A percentile compares a stretch with the other conserved stretches of the same genome.
These are phyloP conservation scores for Curvularia sp. DNA, from an alignment of 2,329 filamentous ascomycete genomes.

Conservation along the genomic window DNA sequence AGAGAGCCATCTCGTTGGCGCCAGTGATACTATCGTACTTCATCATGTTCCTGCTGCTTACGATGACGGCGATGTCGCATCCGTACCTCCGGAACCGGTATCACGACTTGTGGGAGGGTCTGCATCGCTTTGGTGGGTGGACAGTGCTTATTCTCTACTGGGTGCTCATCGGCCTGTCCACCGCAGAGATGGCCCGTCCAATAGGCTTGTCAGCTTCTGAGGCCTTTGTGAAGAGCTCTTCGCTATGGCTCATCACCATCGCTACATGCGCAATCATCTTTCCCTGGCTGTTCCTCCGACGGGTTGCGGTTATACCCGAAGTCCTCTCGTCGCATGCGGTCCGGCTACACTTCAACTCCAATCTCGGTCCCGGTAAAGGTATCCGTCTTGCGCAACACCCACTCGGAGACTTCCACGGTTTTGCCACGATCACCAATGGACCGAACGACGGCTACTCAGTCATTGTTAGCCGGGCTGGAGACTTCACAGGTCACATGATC, in stretches of 20 bases:
- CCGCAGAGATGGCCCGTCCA: constrained; percentile 31
- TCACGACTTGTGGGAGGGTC: constrained; percentile 48
- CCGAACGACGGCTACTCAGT: constrained; percentile 40
- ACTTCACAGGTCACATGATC: constrained; percentile 49
- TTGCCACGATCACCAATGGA: constrained; percentile 49
- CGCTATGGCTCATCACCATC: constrained; percentile 72
- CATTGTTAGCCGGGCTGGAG: constrained; percentile 49
- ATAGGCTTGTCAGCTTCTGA: constrained; percentile 21
- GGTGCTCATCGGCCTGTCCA: constrained; percentile 39
- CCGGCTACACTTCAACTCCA: constrained; percentile 63
- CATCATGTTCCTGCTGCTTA: constrained; percentile 37
- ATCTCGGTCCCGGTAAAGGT: constrained; percentile 41
- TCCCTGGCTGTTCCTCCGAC: constrained; percentile 76
- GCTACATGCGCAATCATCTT: constrained; percentile 73
- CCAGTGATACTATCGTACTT: constrained; percentile 42
- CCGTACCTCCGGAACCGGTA: constrained; percentile 40
- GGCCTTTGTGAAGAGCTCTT: constrained; percentile 36
- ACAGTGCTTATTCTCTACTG: constrained; percentile 47
- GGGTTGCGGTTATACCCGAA: constrained; percentile 70
- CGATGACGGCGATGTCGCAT: constrained; percentile 42
- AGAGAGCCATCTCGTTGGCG: constrained; percentile 29
- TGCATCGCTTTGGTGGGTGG: constrained; percentile 51
- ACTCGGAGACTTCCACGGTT: constrained; percentile 49
- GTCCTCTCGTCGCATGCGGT: constrained; percentile 76
- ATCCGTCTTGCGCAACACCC: constrained; percentile 44